phyloP scores from a whole-genome alignment of 2,329 filamentous ascomycete species.

The Arthrinium puccinioides region DNA sequence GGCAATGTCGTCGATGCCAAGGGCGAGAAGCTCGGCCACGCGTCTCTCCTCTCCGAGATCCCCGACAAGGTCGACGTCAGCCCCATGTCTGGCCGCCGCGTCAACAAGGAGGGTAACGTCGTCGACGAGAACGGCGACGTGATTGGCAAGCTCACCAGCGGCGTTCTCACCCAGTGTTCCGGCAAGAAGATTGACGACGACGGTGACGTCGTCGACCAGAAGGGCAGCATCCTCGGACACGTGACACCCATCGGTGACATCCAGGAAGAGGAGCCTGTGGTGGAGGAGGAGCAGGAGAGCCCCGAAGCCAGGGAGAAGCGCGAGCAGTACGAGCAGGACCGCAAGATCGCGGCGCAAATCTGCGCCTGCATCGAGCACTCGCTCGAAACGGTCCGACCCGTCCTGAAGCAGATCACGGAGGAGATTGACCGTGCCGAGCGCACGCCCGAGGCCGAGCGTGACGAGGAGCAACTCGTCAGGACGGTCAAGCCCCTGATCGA shows the following conservation, averaged over 20 bases:
- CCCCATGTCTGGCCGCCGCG: conserved; percentile 44
- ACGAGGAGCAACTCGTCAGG: conserved; percentile 83
- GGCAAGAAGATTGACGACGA: conserved; percentile 66
- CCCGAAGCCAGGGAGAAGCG: conserved; percentile 51
- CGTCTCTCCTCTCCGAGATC: too few relatives aligned
- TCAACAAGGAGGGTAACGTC: conserved; percentile 54
- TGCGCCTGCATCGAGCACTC: conserved; percentile 65
- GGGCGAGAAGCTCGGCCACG: conserved; percentile 59
- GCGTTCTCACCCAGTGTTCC: conserved; percentile 55
- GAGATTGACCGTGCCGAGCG: conserved; percentile 74
- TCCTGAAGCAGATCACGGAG: conserved; percentile 82
- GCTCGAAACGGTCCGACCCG: conserved; percentile 74
- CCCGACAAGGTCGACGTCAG: conserved; percentile 42
- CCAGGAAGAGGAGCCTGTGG: conserved; percentile 33
- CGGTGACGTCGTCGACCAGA: conserved; percentile 64
- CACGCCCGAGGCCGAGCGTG: conserved; percentile 77
- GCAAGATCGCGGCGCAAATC: conserved; percentile 73
- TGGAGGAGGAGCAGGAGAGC: conserved; percentile 41
- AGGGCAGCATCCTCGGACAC: conserved; percentile 60
- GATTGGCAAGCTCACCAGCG: conserved; percentile 61
- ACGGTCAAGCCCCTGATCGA: conserved; percentile 85
- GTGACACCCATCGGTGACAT: conserved; percentile 59
- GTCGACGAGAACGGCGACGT: conserved; percentile 51
- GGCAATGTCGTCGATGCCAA: conserved; percentile 54
- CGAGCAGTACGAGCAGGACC: conserved; percentile 56